phyloP scores from a whole-genome alignment of 176 grass and related monocot species.

The Phragmites australis region DNA sequence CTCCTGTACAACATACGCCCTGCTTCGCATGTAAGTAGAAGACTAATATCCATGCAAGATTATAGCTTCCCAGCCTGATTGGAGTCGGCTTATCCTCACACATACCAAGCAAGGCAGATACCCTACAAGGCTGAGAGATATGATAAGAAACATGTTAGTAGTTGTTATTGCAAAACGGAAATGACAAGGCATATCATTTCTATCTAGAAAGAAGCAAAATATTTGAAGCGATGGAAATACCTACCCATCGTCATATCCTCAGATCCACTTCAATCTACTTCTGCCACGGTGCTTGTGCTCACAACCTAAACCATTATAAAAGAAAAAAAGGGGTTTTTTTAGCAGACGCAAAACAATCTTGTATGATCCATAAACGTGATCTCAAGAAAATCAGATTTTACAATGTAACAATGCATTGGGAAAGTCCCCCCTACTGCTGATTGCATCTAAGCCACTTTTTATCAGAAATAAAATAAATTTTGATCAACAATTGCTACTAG shows the following conservation, averaged over 20 bases:
- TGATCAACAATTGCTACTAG: background rate
- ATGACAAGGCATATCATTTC: background rate
- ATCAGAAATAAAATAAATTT: background rate
- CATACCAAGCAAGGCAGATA: background rate
- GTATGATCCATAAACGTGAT: background rate
- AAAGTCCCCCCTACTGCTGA: background rate
- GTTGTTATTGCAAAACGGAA: background rate
- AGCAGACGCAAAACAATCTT: background rate
- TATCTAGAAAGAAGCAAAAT: background rate
- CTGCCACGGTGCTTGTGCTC: constrained; percentile 17
- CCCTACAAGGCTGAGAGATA: background rate
- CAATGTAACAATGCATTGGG: background rate
- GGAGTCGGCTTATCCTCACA: background rate
- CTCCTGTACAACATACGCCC: constrained; percentile 27
- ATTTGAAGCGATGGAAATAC: constrained; percentile 6
- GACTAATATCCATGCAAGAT: background rate
- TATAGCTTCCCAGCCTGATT: background rate
- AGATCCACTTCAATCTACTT: constrained; percentile 32
- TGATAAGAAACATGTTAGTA: constrained; percentile 13
- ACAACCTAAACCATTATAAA: constrained; percentile 42
- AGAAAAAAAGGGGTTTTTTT: background rate
- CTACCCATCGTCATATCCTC: background rate
- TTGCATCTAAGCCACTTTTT: background rate
- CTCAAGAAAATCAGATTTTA: background rate
- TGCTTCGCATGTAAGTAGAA: background rate